Evolutionary conservation across 805 yeast species (phyloP).

Genomic region (Ogataea haglerorum): DNA sequence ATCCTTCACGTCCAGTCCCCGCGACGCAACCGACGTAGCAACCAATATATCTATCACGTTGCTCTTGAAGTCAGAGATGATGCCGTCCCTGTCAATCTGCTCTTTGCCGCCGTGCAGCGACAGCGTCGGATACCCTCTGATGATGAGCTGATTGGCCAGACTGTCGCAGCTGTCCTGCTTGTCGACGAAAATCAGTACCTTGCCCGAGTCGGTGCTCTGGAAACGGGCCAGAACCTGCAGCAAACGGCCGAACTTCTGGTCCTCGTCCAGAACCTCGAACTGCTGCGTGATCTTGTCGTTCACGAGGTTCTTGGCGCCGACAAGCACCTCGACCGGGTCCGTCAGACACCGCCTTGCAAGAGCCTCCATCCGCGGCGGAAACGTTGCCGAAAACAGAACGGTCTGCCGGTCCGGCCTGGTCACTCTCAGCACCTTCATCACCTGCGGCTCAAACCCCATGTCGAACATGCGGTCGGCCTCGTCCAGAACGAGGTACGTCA

Average conservation of each 20-base stretch:
- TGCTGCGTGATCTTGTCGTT: constrained; percentile 76
- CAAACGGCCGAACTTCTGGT: constrained; percentile 54
- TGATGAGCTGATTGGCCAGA: constrained; percentile 50
- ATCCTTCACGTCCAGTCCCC: constrained; percentile 92
- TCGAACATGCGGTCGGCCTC: constrained; percentile 98
- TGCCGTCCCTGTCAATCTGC: constrained; percentile 74
- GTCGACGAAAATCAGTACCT: constrained; percentile 79
- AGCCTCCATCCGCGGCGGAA: constrained; percentile 74
- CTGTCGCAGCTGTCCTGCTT: constrained; percentile 84
- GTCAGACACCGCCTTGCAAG: constrained; percentile 64
- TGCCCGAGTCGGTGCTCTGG: constrained; percentile 36
- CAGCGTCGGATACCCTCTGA: constrained; percentile 54
- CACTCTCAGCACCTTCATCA: constrained; percentile 70
- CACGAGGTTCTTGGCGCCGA: constrained; percentile 78
- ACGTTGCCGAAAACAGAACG: constrained; percentile 90
- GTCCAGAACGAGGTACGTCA: constrained; percentile 83
- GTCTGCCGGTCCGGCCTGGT: constrained; percentile 86
- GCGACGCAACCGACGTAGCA: constrained; percentile 92
- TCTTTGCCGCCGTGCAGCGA: constrained; percentile 92
- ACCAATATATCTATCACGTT: constrained; percentile 64
- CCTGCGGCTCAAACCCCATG: constrained; percentile 96
- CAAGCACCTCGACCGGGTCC: constrained; percentile 70
- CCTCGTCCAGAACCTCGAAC: constrained; percentile 56
- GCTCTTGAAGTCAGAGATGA: constrained; percentile 63
- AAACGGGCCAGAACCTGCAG: constrained; percentile 53